Percentiles rank a stretch among this genome's conserved stretches.
phyloP scores from a whole-genome alignment of 129 eudicot species.

The Lactuca sativa region DNA sequence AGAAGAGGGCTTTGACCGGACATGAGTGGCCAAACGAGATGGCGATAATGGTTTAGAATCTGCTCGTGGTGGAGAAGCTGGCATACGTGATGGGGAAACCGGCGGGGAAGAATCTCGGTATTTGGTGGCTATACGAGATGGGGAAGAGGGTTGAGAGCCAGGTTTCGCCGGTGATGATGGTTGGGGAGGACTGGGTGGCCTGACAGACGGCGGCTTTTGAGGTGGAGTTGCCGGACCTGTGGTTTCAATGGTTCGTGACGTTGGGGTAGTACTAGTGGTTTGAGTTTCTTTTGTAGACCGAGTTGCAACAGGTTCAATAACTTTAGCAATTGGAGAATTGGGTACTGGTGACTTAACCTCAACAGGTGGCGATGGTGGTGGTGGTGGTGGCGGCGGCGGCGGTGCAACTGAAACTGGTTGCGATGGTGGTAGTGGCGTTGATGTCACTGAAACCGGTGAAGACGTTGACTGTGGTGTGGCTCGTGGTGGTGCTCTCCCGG shows the following conservation, averaged over 20 bases:
- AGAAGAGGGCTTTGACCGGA: conserved; percentile 17
- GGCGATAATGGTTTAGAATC: conserved; percentile 37
- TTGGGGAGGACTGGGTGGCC: conserved; percentile 38
- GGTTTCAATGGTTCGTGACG: conserved; percentile 17
- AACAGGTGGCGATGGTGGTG: conserved; percentile 6
- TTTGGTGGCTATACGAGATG: conserved; percentile 6
- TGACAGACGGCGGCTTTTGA: conserved; percentile 33
- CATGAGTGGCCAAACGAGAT: conserved; percentile 8
- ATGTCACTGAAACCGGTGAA: neutral
- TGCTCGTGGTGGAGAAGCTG: conserved; percentile 1
- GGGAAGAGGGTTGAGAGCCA: conserved; percentile 35
- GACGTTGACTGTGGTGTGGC: conserved; percentile 24
- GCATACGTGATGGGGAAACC: conserved; percentile 26
- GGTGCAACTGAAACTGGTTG: conserved; percentile 16
- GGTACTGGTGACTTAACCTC: conserved; percentile 19
- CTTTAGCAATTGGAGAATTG: conserved; percentile 19
- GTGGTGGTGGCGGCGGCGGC: conserved; percentile 12
- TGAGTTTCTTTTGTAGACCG: conserved; percentile 21
- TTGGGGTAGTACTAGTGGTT: neutral
- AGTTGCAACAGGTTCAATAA: conserved; percentile 16
- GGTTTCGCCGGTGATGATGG: conserved; percentile 37
- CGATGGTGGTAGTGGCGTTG: conserved; percentile 29
- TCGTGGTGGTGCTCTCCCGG: conserved; percentile 40
- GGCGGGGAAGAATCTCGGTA: conserved; percentile 22
- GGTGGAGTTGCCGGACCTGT: conserved; percentile 19